Conservation (phyloP, 495 filamentous ascomycete species). For the Podospora pseudocomata region DNA sequence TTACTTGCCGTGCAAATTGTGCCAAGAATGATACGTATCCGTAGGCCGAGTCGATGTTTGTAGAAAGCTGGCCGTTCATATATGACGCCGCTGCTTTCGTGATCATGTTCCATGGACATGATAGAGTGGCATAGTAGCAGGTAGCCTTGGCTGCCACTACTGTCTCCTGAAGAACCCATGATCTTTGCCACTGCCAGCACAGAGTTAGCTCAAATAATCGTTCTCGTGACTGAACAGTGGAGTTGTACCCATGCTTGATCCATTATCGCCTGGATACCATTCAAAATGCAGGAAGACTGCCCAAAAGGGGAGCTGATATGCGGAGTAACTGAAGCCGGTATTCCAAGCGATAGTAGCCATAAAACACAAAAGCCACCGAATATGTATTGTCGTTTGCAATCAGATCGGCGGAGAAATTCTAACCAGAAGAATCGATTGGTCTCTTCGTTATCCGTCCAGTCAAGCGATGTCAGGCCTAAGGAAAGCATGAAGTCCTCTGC, state of each 20-base stretch:
- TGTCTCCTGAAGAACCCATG: constrained; percentile 22
- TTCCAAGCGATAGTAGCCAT: constrained; percentile 14
- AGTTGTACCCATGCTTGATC: constrained; percentile 5
- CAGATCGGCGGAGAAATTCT: constrained; percentile 7
- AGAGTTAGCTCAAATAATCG: not conserved
- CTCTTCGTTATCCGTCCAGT: constrained; percentile 12
- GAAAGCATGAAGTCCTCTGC: constrained; percentile 11
- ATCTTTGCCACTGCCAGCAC: constrained; percentile 9
- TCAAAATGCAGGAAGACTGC: constrained; percentile 16
- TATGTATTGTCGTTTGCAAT: constrained; percentile 11
- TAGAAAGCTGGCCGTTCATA: constrained; percentile 7
- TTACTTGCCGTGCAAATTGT: constrained; percentile 16
- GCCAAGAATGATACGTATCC: constrained; percentile 10
- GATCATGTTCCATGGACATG: constrained; percentile 19
- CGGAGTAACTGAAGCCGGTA: constrained; percentile 12
- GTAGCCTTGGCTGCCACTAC: constrained; percentile 14
- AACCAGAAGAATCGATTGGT: constrained; percentile 3
- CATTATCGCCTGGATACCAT: constrained; percentile 20
- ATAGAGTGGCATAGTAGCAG: constrained; percentile 15
- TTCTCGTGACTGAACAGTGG: not conserved
- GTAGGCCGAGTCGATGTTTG: constrained; percentile 14
- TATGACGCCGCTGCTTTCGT: constrained; percentile 16
- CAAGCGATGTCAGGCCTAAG: not conserved
- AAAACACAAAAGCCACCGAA: constrained; percentile 23
- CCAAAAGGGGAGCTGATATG: constrained; percentile 16